Percentiles rank a stretch among this genome's conserved stretches.
Conservation (phyloP, 2,329 filamentous ascomycete genomes). For the Drechslerella dactyloides region DNA sequence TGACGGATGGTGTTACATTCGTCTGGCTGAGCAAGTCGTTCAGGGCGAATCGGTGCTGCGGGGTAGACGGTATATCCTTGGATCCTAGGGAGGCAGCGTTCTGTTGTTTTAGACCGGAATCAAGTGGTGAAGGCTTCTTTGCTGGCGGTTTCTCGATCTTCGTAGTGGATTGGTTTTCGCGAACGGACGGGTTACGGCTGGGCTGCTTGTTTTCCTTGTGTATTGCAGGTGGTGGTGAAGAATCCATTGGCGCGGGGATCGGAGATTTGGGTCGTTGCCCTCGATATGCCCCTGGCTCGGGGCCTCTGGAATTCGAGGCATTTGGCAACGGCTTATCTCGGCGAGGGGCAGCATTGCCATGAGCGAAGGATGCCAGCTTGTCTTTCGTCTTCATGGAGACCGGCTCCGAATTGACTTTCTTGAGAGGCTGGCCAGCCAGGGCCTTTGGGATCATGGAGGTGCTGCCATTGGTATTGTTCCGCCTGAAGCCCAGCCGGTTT, state of each 20-base stretch:
- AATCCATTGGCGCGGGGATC: constrained; percentile 22
- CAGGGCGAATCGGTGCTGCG: constrained; percentile 42
- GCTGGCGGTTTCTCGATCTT: constrained; percentile 14
- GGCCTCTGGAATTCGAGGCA: constrained; percentile 7
- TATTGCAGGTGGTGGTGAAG: constrained; percentile 21
- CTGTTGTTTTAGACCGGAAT: constrained; percentile 2
- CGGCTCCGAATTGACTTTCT: constrained; percentile 42
- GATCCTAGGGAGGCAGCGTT: constrained; percentile 11
- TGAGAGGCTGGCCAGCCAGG: constrained; percentile 47
- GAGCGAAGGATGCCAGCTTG: constrained; percentile 26
- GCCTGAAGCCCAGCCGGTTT: constrained; percentile 40
- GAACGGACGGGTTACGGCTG: not conserved
- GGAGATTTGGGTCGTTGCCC: constrained; percentile 8
- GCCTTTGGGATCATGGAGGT: constrained; percentile 38
- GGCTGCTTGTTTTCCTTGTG: constrained; percentile 19
- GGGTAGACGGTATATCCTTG: constrained; percentile 38
- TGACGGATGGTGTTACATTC: constrained; percentile 39
- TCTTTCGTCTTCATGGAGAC: constrained; percentile 31
- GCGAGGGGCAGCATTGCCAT: constrained; percentile 19
- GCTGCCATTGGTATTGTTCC: constrained; percentile 39
- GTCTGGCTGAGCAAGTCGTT: constrained; percentile 39
- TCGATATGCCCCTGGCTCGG: constrained; percentile 4
- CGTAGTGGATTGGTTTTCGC: constrained; percentile 3
- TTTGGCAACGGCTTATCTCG: constrained; percentile 5
- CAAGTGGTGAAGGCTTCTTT: constrained; percentile 4